Evolutionary conservation across 2,329 filamentous ascomycete genomes (phyloP), one percentile per base, ranked within the genome.

Genomic region (Penicillium aurantiogriseum): DNA sequence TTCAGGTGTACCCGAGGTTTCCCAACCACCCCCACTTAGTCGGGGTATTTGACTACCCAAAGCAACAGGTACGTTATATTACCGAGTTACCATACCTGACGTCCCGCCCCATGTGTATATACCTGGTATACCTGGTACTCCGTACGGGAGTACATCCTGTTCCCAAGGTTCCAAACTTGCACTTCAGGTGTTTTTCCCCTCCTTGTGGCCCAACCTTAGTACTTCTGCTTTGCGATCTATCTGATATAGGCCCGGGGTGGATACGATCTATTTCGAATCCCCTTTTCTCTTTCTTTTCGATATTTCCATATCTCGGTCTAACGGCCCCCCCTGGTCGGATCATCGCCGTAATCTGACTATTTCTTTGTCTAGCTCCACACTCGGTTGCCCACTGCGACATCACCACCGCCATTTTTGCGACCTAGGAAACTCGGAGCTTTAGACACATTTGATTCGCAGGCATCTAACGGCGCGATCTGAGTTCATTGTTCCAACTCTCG

Each of bases 351-450:
- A 51, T 62, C 62, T 64, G 46, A 62, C 48, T 51, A 51, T 61
- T 65, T 64, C 55, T 65, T 63, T 61, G 56, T 60, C 56, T 58
- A 56, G 60, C 63, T 63, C 62, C 63, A 61, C 54, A 43, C 56
- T 33, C 33, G 51, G 25, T 51, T 35, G 33, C 47, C 40, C 45
- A 36, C 42, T 55, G 47, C 56, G 47, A 54, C 47, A 54, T 55
- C 51, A 35, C 50, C 51, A 35, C 54, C 56, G 50, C 56, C 56
- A 63, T 60, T 63, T 63, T 65, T 64, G 57, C 44, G 59, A 51
- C 47, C 35, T 52, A n/a, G 21, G 31, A 47, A 36, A 40, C 35
- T 40, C 49, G 54, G 54, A 53, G 49, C 49, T 57, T 53, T 47
- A 53, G 23, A 7, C 43, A 23, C 35, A 40, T 47, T 53, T 45